A percentile compares a stretch with the other conserved stretches of the same genome.
Conservation (phyloP, 352 stramenopile species). For the Phytophthora capsici region DNA sequence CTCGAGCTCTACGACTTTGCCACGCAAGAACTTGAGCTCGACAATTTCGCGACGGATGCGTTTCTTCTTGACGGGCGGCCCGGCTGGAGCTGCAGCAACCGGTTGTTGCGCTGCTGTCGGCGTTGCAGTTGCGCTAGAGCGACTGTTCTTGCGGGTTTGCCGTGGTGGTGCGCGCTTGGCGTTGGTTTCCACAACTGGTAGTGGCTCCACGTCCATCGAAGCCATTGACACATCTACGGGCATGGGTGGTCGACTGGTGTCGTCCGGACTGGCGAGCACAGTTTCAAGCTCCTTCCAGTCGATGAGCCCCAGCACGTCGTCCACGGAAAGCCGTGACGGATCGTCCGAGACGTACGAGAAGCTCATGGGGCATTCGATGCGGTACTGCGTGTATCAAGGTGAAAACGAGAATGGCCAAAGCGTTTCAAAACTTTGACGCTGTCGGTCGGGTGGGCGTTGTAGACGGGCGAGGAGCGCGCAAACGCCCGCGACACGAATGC, state of each 20-base stretch:
- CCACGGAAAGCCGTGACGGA: constrained; percentile 33
- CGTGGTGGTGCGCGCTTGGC: constrained; percentile 10
- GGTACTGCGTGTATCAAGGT: constrained; percentile 19
- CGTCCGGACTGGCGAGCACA: constrained; percentile 28
- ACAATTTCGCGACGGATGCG: constrained; percentile 39
- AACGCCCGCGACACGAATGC: constrained; percentile 28
- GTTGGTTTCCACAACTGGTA: not conserved
- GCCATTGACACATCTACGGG: constrained; percentile 3
- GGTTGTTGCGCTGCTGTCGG: constrained; percentile 5
- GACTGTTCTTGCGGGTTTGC: constrained; percentile 11
- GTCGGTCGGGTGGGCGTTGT: not conserved
- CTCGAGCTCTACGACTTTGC: constrained; percentile 44
- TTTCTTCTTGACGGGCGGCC: constrained; percentile 34
- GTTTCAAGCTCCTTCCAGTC: constrained; percentile 44
- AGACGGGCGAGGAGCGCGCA: constrained; percentile 23
- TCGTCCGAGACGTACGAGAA: constrained; percentile 36
- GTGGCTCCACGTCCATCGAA: constrained; percentile 13
- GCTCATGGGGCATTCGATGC: constrained; percentile 32
- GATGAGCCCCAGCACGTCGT: constrained; percentile 38
- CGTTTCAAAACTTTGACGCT: not conserved
- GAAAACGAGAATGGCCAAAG: constrained; percentile 28
- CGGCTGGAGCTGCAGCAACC: not conserved
- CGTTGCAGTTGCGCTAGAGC: not conserved
- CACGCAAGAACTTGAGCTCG: constrained; percentile 39
- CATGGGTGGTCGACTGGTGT: constrained; percentile 18